Conservation (phyloP, 495 filamentous ascomycete species). For the Clavariopsis aquatica region DNA sequence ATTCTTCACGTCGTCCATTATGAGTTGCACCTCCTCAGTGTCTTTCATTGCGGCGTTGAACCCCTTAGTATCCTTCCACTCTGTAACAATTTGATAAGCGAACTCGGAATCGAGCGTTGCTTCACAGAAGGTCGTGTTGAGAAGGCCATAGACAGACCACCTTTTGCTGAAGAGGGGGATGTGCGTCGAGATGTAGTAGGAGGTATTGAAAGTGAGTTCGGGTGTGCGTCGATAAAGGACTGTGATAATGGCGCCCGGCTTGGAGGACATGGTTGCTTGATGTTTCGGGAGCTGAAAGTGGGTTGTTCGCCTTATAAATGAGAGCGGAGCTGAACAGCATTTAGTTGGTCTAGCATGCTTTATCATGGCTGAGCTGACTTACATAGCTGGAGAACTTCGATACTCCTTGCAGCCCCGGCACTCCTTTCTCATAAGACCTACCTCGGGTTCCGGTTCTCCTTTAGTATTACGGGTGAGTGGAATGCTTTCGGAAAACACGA, state of each 20-base stretch:
- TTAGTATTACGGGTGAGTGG: too few relatives aligned
- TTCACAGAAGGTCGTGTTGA: not conserved
- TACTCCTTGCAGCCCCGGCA: not conserved
- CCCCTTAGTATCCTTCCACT: slow-evolving; percentile 11
- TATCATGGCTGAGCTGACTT: not conserved
- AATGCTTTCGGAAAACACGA: too few relatives aligned
- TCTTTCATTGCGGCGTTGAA: slow-evolving; percentile 11
- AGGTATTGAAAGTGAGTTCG: slow-evolving; percentile 16
- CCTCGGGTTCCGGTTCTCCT: too few relatives aligned
- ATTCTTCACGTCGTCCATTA: slow-evolving; percentile 15
- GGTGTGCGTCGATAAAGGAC: slow-evolving; percentile 16
- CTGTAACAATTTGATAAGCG: not conserved
- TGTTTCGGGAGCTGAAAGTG: too few relatives aligned
- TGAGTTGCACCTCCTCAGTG: not conserved
- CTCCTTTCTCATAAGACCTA: too few relatives aligned
- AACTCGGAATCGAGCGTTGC: slow-evolving; percentile 4
- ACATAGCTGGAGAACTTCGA: not conserved
- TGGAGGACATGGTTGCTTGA: slow-evolving; percentile 18
- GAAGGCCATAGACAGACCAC: slow-evolving; percentile 13
- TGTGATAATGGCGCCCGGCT: slow-evolving; percentile 9
- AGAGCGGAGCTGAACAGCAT: too few relatives aligned
- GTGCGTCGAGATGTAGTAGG: slow-evolving; percentile 18
- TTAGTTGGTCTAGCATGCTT: too few relatives aligned
- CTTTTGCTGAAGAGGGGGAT: slow-evolving; percentile 2
- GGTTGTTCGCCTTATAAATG: too few relatives aligned